These are phyloP conservation scores for Phytophthora capsici DNA, from an alignment of 352 stramenopile species.

Conservation along the genomic window DNA sequence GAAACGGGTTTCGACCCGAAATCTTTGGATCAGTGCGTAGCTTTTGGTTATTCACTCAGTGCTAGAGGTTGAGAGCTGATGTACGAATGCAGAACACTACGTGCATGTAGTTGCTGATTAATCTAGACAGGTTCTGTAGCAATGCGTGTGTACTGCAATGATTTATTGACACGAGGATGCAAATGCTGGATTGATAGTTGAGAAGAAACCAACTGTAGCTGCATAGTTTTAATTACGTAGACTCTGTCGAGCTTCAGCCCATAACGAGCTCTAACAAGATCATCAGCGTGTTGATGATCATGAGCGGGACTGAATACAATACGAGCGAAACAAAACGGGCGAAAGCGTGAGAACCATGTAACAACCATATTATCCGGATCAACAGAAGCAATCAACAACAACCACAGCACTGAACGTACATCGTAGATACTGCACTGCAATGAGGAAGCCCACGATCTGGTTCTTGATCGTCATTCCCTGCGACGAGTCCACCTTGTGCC, in stretches of 20 bases:
- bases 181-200: background rate
- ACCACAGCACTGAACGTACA: slow-evolving; percentile 45
- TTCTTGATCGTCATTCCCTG: slow-evolving; percentile 89
- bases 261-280: slow-evolving; percentile 84
- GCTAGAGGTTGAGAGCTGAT: too few species aligned
- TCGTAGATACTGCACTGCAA: slow-evolving; percentile 86
- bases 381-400: slow-evolving; percentile 3
- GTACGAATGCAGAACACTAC: too few species aligned
- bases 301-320: slow-evolving; percentile 65
- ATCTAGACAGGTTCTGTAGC: too few species aligned
- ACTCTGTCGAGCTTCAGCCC: slow-evolving; percentile 41
- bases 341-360: slow-evolving; percentile 4
- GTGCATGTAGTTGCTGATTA: too few species aligned
- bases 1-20: slow-evolving; percentile 29
- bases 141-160: too few species aligned
- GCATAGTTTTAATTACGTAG: slow-evolving; percentile 18
- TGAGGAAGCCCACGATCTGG: slow-evolving; percentile 84
- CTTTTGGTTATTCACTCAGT: too few species aligned
- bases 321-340: background rate
- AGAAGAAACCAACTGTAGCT: slow-evolving; percentile 8
- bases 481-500: slow-evolving; percentile 82
- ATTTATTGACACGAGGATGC: too few species aligned
- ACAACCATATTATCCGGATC: background rate
- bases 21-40: slow-evolving; percentile 24
- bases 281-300: slow-evolving; percentile 83